Evolutionary conservation across 2,329 filamentous ascomycete genomes (phyloP).

Genomic region (Apiospora pterosperma): DNA sequence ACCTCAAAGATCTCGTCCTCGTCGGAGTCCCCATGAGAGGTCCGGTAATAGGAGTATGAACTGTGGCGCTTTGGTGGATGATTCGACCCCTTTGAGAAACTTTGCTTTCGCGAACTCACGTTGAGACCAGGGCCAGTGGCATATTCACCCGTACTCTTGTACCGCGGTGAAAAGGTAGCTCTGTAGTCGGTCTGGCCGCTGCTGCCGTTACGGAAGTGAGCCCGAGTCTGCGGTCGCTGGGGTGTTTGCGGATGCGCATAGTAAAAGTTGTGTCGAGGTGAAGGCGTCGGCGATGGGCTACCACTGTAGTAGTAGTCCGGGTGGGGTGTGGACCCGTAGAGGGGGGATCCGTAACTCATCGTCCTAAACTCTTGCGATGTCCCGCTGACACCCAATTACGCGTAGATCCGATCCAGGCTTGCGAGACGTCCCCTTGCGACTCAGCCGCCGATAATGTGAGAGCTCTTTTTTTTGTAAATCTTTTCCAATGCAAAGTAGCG

Average conservation of each 20-base stretch:
- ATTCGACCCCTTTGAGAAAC: conserved; percentile 35
- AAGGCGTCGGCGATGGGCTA: conserved; percentile 55
- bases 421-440: conserved; percentile 11
- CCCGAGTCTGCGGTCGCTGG: conserved; percentile 52
- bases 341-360: conserved; percentile 40
- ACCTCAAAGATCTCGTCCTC: conserved; percentile 59
- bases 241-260: conserved; percentile 36
- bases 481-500: conserved; percentile 29
- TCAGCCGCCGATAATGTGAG: conserved; percentile 7
- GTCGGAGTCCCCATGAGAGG: conserved; percentile 62
- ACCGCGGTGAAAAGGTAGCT: conserved; percentile 56
- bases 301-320: conserved; percentile 45
- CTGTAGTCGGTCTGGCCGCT: conserved; percentile 36
- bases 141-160: conserved; percentile 61
- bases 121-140: conserved; percentile 52
- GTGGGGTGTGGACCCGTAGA: conserved; percentile 42
- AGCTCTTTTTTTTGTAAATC: conserved; percentile 13
- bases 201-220: conserved; percentile 44
- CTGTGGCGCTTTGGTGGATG: conserved; percentile 44
- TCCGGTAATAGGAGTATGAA: conserved; percentile 57
- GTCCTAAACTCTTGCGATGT: conserved; percentile 32
- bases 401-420: conserved; percentile 9
- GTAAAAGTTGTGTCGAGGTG: conserved; percentile 49
- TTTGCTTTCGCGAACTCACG: conserved; percentile 52
- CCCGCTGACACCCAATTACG: conserved; percentile 24